A percentile compares a stretch with the other conserved stretches of the same genome.
phyloP scores from a whole-genome alignment of 1,284 basidiomycete species.

The Puccinia coronata region DNA sequence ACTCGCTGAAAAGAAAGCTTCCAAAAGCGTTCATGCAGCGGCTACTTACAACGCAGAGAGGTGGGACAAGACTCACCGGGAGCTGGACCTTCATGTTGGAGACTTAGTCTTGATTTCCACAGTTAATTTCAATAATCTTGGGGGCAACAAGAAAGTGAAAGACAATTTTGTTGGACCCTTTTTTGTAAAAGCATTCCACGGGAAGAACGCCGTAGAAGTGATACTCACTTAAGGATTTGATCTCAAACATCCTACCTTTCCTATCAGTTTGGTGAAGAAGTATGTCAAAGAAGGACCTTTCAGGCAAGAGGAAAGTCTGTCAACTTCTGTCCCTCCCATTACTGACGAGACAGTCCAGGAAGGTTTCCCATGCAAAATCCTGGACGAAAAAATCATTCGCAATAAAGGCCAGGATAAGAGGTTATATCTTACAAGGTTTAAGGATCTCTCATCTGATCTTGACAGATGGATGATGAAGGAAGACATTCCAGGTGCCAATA shows the following conservation, averaged over 20 bases:
- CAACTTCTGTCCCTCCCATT: too few species aligned
- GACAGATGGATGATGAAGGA: too few species aligned
- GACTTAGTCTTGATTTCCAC: slow-evolving; percentile 3
- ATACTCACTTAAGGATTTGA: not conserved
- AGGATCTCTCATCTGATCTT: too few species aligned
- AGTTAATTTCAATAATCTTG: slow-evolving; percentile 2
- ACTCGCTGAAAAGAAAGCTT: too few species aligned
- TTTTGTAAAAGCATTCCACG: not conserved
- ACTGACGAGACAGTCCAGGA: too few species aligned
- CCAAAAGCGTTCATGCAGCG: not conserved
- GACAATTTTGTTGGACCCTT: not conserved
- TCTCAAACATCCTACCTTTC: slow-evolving; percentile 8
- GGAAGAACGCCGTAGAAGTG: slow-evolving; percentile 25
- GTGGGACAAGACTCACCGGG: slow-evolving; percentile 4
- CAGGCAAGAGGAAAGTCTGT: too few species aligned
- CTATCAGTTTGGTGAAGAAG: not conserved
- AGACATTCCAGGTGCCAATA: too few species aligned
- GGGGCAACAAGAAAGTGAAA: not conserved
- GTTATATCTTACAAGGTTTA: too few species aligned
- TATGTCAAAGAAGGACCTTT: too few species aligned
- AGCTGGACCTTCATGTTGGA: not conserved
- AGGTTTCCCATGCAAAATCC: too few species aligned
- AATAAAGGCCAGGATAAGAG: too few species aligned
- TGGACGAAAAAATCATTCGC: too few species aligned
- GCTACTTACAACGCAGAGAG: not conserved